A percentile compares a stretch with the other conserved stretches of the same genome.
phyloP scores from a whole-genome alignment of 2,329 filamentous ascomycete genomes.

The Pyricularia grisea region DNA sequence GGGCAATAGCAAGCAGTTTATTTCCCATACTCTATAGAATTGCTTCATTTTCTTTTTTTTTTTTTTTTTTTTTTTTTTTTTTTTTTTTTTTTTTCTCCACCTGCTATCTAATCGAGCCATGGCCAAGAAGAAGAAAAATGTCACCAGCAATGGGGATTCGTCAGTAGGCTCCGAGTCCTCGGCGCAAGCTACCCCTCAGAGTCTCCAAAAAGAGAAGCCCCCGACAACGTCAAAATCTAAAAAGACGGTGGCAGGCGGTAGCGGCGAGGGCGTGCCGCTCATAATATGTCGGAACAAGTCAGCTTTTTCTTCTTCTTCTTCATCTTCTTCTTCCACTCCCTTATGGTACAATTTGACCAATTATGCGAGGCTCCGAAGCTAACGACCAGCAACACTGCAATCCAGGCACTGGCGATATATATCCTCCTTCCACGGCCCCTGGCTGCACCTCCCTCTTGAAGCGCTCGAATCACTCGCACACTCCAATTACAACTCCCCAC shows the following conservation, averaged over 20 bases:
- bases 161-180: not conserved
- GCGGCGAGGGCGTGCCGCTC: constrained; percentile 31
- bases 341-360: not conserved
- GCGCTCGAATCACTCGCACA: constrained; percentile 71
- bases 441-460: constrained; percentile 71
- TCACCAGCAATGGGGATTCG: not conserved
- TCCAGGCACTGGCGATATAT: constrained; percentile 76
- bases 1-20: not conserved
- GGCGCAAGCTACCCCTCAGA: not conserved
- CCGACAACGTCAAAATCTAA: constrained; percentile 2
- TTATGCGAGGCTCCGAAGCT: not conserved
- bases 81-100: not conserved
- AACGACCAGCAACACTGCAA: too few species aligned
- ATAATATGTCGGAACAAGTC: constrained; percentile 63
- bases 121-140: constrained; percentile 4
- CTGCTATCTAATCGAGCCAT: not conserved
- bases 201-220: not conserved
- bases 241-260: constrained; percentile 13
- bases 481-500: constrained; percentile 68
- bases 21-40: not conserved
- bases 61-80: too few species aligned
- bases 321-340: constrained; percentile 5
- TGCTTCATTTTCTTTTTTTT: too few species aligned
- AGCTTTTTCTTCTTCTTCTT: constrained; percentile 20
- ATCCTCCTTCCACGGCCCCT: constrained; percentile 73